A percentile compares a stretch with the other conserved stretches of the same genome.
Conservation (phyloP, 2,329 filamentous ascomycete genomes). For the Xylaria sp. region DNA sequence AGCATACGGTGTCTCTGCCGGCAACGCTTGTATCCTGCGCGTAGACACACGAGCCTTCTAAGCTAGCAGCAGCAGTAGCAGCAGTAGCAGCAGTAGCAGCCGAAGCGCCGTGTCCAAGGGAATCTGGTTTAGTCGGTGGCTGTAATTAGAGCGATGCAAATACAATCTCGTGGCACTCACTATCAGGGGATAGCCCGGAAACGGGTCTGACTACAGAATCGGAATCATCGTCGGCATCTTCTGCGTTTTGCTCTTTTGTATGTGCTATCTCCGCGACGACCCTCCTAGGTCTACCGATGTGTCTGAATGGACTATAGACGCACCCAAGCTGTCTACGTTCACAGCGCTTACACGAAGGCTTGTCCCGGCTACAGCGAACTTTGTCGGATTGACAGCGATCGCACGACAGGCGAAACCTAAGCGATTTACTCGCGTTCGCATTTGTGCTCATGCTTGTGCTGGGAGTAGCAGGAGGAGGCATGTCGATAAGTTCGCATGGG, state of each 20-base stretch:
- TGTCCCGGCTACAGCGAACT: constrained; percentile 17
- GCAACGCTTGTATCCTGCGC: background rate
- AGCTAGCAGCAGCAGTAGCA: background rate
- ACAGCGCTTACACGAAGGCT: constrained; percentile 13
- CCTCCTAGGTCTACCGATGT: background rate
- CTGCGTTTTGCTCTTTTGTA: background rate
- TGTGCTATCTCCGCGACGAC: background rate
- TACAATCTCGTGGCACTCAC: background rate
- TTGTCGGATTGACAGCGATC: constrained; percentile 10
- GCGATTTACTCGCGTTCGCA: background rate
- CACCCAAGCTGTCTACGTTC: background rate
- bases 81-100: background rate
- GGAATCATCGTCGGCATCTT: background rate
- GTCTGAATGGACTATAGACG: constrained; percentile 6
- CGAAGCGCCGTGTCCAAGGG: background rate
- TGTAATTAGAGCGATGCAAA: background rate
- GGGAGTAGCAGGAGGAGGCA: background rate
- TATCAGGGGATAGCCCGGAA: background rate
- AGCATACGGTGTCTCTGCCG: background rate
- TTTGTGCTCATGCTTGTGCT: background rate
- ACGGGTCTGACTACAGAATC: background rate
- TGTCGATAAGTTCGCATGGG: background rate
- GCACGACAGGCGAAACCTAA: constrained; percentile 14
- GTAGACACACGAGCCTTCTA: background rate
- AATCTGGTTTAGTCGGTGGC: background rate